Percentiles rank a stretch among this genome's conserved stretches.
Evolutionary conservation across 257 asterid species (phyloP).

Genomic region (Solanum chmielewskii): DNA sequence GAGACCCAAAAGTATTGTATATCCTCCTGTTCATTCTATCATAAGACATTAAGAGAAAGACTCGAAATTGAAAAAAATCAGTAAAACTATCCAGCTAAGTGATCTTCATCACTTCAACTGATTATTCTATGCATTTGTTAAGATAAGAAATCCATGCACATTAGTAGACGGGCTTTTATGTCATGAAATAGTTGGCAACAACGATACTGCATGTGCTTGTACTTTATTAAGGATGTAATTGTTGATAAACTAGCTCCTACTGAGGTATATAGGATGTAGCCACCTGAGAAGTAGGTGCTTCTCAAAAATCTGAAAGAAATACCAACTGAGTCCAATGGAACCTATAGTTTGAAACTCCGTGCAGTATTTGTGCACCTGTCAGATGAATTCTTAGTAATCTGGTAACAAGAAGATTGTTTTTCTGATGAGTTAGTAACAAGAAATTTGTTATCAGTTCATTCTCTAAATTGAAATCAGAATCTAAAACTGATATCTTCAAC

Average conservation of each 20-base stretch:
- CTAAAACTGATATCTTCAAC: background rate
- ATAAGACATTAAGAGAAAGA: background rate
- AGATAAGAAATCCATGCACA: background rate
- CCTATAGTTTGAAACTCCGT: background rate
- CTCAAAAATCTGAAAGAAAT: background rate
- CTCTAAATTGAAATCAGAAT: background rate
- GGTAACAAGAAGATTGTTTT: background rate
- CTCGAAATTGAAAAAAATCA: background rate
- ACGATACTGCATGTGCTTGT: background rate
- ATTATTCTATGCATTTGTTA: background rate
- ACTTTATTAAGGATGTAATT: background rate
- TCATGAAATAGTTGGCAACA: background rate
- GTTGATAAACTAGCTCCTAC: background rate
- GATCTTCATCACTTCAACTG: background rate
- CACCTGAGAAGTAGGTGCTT: background rate
- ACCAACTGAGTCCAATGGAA: background rate
- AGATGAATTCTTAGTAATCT: background rate
- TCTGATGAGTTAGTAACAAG: background rate
- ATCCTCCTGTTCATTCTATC: background rate
- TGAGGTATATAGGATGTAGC: background rate
- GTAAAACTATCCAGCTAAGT: background rate
- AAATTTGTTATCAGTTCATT: background rate
- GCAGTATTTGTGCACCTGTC: background rate
- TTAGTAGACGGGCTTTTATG: background rate
- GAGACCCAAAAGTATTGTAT: background rate